Percentiles rank a stretch among this genome's conserved stretches.
Conservation (phyloP, 768 basidiomycete genomes). For the Hericium coralloides region DNA sequence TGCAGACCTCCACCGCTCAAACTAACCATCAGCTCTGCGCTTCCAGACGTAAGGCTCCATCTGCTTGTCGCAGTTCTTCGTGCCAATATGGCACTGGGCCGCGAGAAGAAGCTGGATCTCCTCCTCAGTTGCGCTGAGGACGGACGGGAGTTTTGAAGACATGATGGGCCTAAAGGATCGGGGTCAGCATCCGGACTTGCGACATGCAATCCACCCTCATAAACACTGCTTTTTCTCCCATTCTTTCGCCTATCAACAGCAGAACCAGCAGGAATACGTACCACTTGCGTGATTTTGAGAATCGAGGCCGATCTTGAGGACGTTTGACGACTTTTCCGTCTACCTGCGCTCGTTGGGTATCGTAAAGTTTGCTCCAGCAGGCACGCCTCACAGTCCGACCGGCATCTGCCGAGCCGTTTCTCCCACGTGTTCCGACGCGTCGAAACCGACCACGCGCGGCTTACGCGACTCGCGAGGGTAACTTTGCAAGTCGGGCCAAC, state of each 20-base stretch:
- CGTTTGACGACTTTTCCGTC: conserved; percentile 17
- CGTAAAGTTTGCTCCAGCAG: conserved; percentile 3
- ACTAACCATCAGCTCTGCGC: conserved; percentile 87
- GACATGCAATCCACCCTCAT: conserved; percentile 28
- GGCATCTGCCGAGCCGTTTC: conserved; percentile 3
- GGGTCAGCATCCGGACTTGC: conserved; percentile 28
- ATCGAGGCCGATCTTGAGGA: conserved; percentile 32
- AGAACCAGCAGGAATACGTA: conserved; percentile 23
- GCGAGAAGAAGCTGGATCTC: conserved; percentile 93
- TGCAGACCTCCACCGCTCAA: background rate
- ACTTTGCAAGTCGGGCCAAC: no score
- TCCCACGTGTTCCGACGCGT: background rate
- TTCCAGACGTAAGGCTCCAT: conserved; percentile 99
- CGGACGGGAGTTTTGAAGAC: conserved; percentile 90
- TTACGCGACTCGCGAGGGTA: no score
- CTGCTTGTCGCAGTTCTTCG: conserved; percentile 99
- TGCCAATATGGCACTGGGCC: conserved; percentile 94
- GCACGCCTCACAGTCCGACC: conserved; percentile 1
- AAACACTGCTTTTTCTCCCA: conserved; percentile 13
- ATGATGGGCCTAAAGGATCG: conserved; percentile 28
- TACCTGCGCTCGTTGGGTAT: conserved; percentile 9
- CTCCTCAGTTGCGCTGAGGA: conserved; percentile 92
- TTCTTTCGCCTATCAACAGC: conserved; percentile 18
- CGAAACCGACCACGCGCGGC: background rate
- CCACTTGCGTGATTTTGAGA: conserved; percentile 30